Evolutionary conservation across 768 basidiomycete genomes (phyloP).

Genomic region (Podaxis sp.): DNA sequence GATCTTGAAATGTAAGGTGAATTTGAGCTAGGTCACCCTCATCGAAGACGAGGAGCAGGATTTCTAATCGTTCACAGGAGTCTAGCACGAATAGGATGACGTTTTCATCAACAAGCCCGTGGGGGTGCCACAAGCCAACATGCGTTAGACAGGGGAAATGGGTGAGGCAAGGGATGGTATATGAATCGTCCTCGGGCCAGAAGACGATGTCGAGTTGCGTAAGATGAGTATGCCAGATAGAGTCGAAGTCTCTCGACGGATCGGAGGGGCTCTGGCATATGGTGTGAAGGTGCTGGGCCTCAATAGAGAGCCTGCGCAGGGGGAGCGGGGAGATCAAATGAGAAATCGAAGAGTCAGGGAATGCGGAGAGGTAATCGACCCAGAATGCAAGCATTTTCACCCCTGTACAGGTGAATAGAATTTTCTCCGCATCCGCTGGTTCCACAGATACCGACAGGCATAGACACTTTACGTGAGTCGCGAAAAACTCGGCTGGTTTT

Average conservation of each 20-base stretch:
- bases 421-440: slow-evolving; percentile 27
- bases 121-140: slow-evolving; percentile 30
- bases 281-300: slow-evolving; percentile 28
- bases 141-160: slow-evolving; percentile 32
- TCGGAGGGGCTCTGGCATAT: slow-evolving; percentile 17
- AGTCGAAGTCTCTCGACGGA: slow-evolving; percentile 13
- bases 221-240: slow-evolving; percentile 27
- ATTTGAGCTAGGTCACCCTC: slow-evolving; percentile 25
- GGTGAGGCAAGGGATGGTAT: slow-evolving; percentile 28
- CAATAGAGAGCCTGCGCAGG: slow-evolving; percentile 35
- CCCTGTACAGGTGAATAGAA: slow-evolving; percentile 36
- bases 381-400: slow-evolving; percentile 38
- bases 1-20: slow-evolving; percentile 24
- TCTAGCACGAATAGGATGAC: slow-evolving; percentile 26
- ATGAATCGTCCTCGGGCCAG: slow-evolving; percentile 27
- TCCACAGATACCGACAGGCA: slow-evolving; percentile 36
- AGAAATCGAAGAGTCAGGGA: slow-evolving; percentile 20
- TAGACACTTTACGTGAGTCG: slow-evolving; percentile 35
- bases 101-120: slow-evolving; percentile 23
- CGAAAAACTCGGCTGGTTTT: slow-evolving; percentile 36
- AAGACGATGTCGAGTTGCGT: slow-evolving; percentile 40
- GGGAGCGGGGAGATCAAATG: slow-evolving; percentile 27
- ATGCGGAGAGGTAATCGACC: slow-evolving; percentile 30
- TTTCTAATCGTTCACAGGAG: slow-evolving; percentile 24
- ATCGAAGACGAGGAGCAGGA: slow-evolving; percentile 29